These are phyloP conservation scores for Aphanoascus verrucosus DNA, from an alignment of 2,329 filamentous ascomycete genomes.

Conservation along the genomic window DNA sequence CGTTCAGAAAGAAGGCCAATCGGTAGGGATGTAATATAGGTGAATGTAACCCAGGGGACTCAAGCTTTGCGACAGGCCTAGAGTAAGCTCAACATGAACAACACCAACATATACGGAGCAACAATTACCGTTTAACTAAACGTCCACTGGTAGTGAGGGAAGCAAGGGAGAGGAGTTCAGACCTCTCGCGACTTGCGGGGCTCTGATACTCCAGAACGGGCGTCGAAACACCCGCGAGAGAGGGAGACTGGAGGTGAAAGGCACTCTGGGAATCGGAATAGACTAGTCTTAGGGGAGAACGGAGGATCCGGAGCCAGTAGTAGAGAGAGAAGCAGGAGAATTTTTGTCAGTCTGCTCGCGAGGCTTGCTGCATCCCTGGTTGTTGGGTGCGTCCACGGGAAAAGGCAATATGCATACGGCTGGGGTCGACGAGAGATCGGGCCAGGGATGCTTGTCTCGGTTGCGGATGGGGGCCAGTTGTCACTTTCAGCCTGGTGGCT, in stretches of 20 bases:
- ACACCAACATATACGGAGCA: neutral
- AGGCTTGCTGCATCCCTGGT: slow-evolving; percentile 6
- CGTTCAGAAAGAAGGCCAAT: neutral
- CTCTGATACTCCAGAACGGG: neutral
- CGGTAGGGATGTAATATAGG: neutral
- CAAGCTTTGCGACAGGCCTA: neutral
- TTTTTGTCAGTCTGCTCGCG: neutral
- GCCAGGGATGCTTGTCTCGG: slow-evolving; percentile 7
- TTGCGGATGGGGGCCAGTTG: neutral
- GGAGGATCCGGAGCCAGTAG: neutral
- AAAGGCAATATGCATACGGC: neutral
- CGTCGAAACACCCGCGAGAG: neutral
- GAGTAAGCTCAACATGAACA: neutral
- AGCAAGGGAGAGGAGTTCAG: neutral
- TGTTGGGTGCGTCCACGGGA: slow-evolving; percentile 2
- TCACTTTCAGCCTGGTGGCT: neutral
- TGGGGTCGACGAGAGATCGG: neutral
- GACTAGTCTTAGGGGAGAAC: neutral
- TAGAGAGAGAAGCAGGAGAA: neutral
- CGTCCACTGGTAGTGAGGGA: neutral
- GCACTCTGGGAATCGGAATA: neutral
- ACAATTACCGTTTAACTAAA: neutral
- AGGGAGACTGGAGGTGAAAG: neutral
- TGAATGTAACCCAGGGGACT: slow-evolving; percentile 4
- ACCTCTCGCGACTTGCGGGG: neutral